Evolutionary conservation across 805 yeast genomes (phyloP).

Genomic region (Ogataea pini): DNA sequence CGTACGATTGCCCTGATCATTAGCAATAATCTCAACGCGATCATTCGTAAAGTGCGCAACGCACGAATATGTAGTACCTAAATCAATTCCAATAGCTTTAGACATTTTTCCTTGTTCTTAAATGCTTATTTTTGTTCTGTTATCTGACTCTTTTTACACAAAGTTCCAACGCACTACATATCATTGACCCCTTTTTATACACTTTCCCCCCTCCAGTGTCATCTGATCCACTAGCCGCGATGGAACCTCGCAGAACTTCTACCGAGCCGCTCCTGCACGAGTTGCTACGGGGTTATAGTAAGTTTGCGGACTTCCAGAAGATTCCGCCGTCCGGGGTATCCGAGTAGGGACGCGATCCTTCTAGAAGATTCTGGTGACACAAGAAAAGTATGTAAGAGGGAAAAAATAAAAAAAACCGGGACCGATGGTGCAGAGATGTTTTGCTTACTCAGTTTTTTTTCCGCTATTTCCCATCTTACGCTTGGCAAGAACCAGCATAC

Average conservation of each 20-base stretch:
- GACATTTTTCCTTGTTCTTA: slow-evolving; percentile 32
- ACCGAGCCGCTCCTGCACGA: slow-evolving; percentile 3
- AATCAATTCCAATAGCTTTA: slow-evolving; percentile 68
- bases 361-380: slow-evolving; percentile 13
- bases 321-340: slow-evolving; percentile 6
- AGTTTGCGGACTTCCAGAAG: slow-evolving; percentile 5
- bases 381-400: too few species aligned
- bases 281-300: background rate
- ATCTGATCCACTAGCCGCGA: slow-evolving; percentile 1
- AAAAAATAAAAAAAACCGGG: background rate
- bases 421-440: background rate
- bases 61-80: slow-evolving; percentile 90
- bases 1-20: slow-evolving; percentile 98
- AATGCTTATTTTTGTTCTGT: background rate
- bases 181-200: slow-evolving; percentile 8
- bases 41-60: slow-evolving; percentile 92
- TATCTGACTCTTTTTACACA: too few species aligned
- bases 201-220: slow-evolving; percentile 5
- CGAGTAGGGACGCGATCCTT: slow-evolving; percentile 2
- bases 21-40: slow-evolving; percentile 92
- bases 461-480: slow-evolving; percentile 41
- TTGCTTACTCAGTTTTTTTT: background rate
- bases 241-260: slow-evolving; percentile 8
- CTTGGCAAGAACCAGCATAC: slow-evolving; percentile 77
- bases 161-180: too few species aligned